Percentiles rank a stretch among this genome's conserved stretches.
These are phyloP conservation scores for Lachancea waltii DNA, from an alignment of 805 yeast genomes.

Conservation along the genomic window DNA sequence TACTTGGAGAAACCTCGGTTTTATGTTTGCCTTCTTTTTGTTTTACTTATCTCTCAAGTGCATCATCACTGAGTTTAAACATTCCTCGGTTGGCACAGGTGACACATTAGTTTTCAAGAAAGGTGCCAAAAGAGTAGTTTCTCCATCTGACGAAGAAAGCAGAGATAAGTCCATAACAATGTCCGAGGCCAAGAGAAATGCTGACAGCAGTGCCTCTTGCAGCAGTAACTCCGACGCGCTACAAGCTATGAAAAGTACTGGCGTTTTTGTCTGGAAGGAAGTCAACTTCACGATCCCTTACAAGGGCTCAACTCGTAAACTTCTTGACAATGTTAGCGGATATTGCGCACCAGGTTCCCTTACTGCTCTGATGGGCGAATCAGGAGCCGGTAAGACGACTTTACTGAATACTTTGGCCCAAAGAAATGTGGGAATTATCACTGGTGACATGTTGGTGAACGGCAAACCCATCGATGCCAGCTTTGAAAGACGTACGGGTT, in stretches of 20 bases:
- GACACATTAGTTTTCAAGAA: conserved; percentile 45
- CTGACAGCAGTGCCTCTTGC: conserved; percentile 2
- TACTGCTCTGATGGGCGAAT: conserved; percentile 59
- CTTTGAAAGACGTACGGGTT: conserved; percentile 49
- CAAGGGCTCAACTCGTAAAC: conserved; percentile 41
- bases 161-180: conserved; percentile 10
- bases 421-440: conserved; percentile 47
- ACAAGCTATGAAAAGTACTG: conserved; percentile 26
- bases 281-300: conserved; percentile 32
- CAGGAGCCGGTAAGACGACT: conserved; percentile 62
- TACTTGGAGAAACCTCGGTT: conserved; percentile 79
- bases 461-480: conserved; percentile 45
- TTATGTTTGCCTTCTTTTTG: conserved; percentile 42
- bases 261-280: conserved; percentile 31
- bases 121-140: conserved; percentile 34
- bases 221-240: conserved; percentile 15
- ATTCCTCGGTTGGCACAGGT: conserved; percentile 29
- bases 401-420: conserved; percentile 47
- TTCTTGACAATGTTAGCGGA: conserved; percentile 42
- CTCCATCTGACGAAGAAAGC: conserved; percentile 17
- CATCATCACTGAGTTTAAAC: conserved; percentile 20
- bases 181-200: conserved; percentile 8
- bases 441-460: conserved; percentile 52
- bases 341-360: conserved; percentile 48
- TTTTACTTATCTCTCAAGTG: conserved; percentile 20